Evolutionary conservation across 441 rosid genomes (phyloP).

Genomic region (Populus hybrid): DNA sequence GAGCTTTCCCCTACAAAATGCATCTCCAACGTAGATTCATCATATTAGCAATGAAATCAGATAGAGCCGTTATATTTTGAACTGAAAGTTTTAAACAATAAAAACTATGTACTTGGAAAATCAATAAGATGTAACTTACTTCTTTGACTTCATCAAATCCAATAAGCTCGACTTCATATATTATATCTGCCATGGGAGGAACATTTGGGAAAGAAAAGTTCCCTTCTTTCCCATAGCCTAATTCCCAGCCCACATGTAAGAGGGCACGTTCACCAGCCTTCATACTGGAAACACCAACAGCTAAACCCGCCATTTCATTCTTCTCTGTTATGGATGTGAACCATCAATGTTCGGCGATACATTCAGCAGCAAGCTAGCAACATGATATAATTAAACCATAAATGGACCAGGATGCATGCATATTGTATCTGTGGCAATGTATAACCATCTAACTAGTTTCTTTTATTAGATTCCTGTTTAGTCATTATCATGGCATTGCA

Average conservation of each 20-base stretch:
- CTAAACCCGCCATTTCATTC: conserved; percentile 85
- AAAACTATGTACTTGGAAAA: neutral
- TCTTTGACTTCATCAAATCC: conserved; percentile 93
- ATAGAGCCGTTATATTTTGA: neutral
- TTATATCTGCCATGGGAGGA: conserved; percentile 82
- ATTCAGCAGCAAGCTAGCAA: conserved; percentile 2
- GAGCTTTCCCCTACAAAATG: conserved; percentile 70
- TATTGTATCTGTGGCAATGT: neutral
- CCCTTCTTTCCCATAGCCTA: conserved; percentile 92
- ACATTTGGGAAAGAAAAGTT: conserved; percentile 95
- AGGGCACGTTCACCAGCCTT: conserved; percentile 86
- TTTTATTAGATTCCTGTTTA: neutral
- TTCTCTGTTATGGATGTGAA: conserved; percentile 53
- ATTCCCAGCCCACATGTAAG: conserved; percentile 79
- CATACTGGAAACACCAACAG: conserved; percentile 82
- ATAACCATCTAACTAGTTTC: conserved; percentile 7
- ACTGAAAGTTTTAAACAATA: conserved; percentile 8
- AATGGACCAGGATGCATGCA: neutral
- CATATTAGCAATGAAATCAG: conserved; percentile 7
- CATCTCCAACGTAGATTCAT: conserved; percentile 12
- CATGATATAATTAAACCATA: neutral
- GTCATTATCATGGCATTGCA: neutral
- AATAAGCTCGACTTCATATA: conserved; percentile 87
- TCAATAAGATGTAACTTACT: conserved; percentile 40
- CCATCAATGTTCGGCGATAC: conserved; percentile 8